These are phyloP conservation scores for Lecanoromycetidae sp. DNA, from an alignment of 2,329 filamentous ascomycete genomes.

Conservation along the genomic window DNA sequence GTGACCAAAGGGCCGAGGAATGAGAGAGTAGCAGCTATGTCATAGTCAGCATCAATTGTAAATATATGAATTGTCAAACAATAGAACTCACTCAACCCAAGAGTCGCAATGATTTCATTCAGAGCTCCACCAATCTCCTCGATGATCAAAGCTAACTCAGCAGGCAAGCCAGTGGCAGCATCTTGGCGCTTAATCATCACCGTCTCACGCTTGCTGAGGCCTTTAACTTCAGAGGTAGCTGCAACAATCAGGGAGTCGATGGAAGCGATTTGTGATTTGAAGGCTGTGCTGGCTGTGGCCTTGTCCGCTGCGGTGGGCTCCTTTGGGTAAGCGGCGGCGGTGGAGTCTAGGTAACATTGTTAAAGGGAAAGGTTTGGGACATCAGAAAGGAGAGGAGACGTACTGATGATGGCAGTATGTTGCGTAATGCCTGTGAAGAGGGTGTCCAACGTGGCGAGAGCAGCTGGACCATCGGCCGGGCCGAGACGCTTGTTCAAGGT, in stretches of 20 bases:
- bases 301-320: not conserved
- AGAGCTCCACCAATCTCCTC: slow-evolving; percentile 13
- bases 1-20: slow-evolving; percentile 13
- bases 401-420: slow-evolving; percentile 10
- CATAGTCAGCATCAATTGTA: not conserved
- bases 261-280: slow-evolving; percentile 8
- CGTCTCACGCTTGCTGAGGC: not conserved
- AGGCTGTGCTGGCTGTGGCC: not conserved
- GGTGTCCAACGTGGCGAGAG: not conserved
- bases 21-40: slow-evolving; percentile 11
- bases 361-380: not conserved
- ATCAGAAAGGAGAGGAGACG: not conserved
- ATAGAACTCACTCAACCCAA: slow-evolving; percentile 8
- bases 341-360: slow-evolving; percentile 1
- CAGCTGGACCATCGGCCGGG: slow-evolving; percentile 1
- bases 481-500: not conserved
- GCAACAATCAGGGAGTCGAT: slow-evolving; percentile 10
- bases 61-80: not conserved
- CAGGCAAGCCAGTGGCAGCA: slow-evolving; percentile 3
- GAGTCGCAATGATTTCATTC: slow-evolving; percentile 9
- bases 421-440: slow-evolving; percentile 5
- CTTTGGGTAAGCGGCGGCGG: not conserved
- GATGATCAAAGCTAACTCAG: slow-evolving; percentile 3
- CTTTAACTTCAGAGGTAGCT: slow-evolving; percentile 6
- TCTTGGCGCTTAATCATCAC: slow-evolving; percentile 1